Conservation (phyloP, 345 rosid species). For the Eucalyptus sp. region DNA sequence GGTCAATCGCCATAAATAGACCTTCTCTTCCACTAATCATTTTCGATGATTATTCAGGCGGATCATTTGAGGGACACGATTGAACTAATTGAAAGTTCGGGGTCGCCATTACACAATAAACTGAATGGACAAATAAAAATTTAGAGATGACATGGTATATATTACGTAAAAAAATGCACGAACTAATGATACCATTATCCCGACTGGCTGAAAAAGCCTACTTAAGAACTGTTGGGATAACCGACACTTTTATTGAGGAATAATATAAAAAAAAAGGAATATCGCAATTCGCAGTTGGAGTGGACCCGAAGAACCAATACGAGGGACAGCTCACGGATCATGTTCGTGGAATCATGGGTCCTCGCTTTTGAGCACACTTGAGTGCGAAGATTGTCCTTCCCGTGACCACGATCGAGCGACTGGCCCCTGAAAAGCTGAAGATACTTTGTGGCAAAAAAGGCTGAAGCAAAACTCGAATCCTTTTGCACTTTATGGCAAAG, state of each 20-base stretch:
- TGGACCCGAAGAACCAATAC: background rate
- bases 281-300: background rate
- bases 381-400: background rate
- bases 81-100: fast-evolving
- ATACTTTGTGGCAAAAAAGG: background rate
- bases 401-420: background rate
- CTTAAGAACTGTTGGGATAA: background rate
- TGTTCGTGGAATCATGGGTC: background rate
- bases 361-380: background rate
- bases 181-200: fast-evolving
- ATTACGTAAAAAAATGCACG: fast-evolving
- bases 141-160: fast-evolving
- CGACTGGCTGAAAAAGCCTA: background rate
- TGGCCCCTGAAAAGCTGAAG: background rate
- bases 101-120: fast-evolving
- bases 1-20: fast-evolving
- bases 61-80: fast-evolving
- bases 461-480: background rate
- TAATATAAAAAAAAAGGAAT: background rate
- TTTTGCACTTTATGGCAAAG: background rate
- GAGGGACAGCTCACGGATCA: background rate
- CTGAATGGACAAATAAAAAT: fast-evolving
- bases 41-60: fast-evolving
- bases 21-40: background rate
- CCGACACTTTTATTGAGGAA: background rate